Percentiles rank a stretch among this genome's conserved stretches.
Evolutionary conservation across 768 basidiomycete genomes (phyloP).

Genomic region (Suillus spraguei): DNA sequence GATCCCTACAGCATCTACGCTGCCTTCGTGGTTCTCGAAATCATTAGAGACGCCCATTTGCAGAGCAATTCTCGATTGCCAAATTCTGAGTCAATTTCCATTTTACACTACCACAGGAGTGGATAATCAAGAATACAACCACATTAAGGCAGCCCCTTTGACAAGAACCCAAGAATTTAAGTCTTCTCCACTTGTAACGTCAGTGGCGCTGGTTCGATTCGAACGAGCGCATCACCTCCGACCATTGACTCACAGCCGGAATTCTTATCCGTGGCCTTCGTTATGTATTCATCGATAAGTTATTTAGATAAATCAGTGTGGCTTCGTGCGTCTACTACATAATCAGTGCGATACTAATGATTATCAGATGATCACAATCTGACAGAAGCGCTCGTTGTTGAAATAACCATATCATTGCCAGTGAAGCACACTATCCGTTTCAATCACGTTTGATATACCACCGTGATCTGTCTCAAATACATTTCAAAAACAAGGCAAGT

Average conservation of each 20-base stretch:
- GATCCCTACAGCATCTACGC: not conserved
- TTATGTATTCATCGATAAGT: constrained; percentile 3
- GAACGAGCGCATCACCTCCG: not conserved
- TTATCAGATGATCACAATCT: not conserved
- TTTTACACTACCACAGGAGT: not conserved
- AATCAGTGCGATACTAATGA: not conserved
- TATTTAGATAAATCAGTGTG: not conserved
- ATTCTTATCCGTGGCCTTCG: not conserved
- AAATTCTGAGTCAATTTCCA: not conserved
- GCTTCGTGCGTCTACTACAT: not conserved
- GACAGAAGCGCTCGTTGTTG: not conserved
- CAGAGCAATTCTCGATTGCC: not conserved
- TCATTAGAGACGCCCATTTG: not conserved
- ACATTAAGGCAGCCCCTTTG: not conserved
- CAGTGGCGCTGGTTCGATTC: not conserved
- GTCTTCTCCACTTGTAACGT: not conserved
- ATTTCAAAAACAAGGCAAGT: not conserved
- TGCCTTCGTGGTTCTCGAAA: not conserved
- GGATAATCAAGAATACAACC: not conserved
- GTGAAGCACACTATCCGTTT: not conserved
- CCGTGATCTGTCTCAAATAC: not conserved
- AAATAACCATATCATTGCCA: not conserved
- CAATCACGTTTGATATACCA: not conserved
- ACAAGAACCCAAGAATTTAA: not conserved
- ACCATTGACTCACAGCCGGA: not conserved